A percentile compares a stretch with the other conserved stretches of the same genome.
Evolutionary conservation across 805 yeast species (phyloP).

Genomic region (Saccharomycopsis selenospora): DNA sequence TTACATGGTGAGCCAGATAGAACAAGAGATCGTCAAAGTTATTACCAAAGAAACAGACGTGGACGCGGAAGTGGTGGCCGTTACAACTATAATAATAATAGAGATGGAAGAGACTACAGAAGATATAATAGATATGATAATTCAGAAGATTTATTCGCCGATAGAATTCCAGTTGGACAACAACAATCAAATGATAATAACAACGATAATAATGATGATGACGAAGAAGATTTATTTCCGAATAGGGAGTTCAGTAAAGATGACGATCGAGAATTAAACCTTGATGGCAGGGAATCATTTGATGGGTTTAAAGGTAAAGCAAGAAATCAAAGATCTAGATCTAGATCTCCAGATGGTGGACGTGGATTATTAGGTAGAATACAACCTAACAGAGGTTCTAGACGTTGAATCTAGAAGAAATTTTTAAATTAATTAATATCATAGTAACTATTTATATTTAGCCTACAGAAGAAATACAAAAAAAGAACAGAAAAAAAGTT

Average conservation of each 20-base stretch:
- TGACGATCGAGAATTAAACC: constrained; percentile 1
- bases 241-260: constrained; percentile 21
- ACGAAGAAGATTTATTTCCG: constrained; percentile 34
- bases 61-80: constrained; percentile 14
- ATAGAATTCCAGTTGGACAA: constrained; percentile 27
- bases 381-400: background rate
- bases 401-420: constrained; percentile 2
- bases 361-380: constrained; percentile 1
- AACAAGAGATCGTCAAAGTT: constrained; percentile 23
- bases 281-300: background rate
- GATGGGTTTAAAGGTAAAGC: constrained; percentile 2
- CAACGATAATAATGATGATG: constrained; percentile 8
- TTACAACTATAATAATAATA: background rate
- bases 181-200: background rate
- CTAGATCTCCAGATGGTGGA: background rate
- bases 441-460: too few species aligned
- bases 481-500: too few species aligned
- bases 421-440: too few species aligned
- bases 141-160: constrained; percentile 35
- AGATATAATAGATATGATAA: constrained; percentile 21
- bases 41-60: constrained; percentile 19
- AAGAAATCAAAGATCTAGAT: constrained; percentile 3
- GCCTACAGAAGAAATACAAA: too few species aligned
- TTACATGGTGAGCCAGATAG: constrained; percentile 64
- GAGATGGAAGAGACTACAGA: too few species aligned